Percentiles rank a stretch among this genome's conserved stretches.
Conservation (phyloP, 148 eudicot genomes). For the Oxyria digyna region DNA sequence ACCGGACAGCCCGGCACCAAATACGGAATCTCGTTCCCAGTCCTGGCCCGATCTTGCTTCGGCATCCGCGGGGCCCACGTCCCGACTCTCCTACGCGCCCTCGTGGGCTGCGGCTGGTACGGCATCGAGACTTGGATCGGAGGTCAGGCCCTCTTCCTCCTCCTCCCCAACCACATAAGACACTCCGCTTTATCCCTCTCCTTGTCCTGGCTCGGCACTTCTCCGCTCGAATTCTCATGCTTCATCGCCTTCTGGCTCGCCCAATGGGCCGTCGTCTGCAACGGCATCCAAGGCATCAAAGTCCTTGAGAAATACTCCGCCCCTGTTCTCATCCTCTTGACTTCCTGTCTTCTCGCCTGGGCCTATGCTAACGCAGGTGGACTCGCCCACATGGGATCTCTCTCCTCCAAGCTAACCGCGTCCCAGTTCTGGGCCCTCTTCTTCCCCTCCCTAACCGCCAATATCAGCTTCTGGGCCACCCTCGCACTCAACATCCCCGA, state of each 20-base stretch:
- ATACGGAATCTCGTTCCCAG: conserved; percentile 84
- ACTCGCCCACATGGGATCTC: conserved; percentile 51
- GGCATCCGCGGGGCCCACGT: conserved; percentile 83
- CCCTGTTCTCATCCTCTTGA: conserved; percentile 54
- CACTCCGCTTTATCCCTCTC: conserved; percentile 21
- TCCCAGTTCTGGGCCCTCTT: conserved; percentile 71
- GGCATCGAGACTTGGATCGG: conserved; percentile 98
- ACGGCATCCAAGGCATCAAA: conserved; percentile 85
- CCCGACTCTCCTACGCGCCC: conserved; percentile 64
- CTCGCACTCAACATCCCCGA: conserved; percentile 87
- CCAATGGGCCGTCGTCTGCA: conserved; percentile 62
- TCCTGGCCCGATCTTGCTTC: conserved; percentile 73
- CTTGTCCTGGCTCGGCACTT: conserved; percentile 75
- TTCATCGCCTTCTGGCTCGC: conserved; percentile 70
- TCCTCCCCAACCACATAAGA: conserved; percentile 43
- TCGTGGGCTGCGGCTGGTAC: conserved; percentile 96
- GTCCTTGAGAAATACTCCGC: conserved; percentile 79
- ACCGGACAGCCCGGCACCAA: conserved; percentile 80
- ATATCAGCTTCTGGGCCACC: conserved; percentile 93
- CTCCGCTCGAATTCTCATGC: conserved; percentile 69
- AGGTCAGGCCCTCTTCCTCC: conserved; percentile 73
- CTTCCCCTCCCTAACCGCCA: conserved; percentile 87
- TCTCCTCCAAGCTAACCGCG: conserved; percentile 48
- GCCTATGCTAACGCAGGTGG: conserved; percentile 87
- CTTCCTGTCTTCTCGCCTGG: conserved; percentile 60